These are phyloP conservation scores for Globisporangium barbulae DNA, from an alignment of 352 stramenopile species.

Conservation along the genomic window DNA sequence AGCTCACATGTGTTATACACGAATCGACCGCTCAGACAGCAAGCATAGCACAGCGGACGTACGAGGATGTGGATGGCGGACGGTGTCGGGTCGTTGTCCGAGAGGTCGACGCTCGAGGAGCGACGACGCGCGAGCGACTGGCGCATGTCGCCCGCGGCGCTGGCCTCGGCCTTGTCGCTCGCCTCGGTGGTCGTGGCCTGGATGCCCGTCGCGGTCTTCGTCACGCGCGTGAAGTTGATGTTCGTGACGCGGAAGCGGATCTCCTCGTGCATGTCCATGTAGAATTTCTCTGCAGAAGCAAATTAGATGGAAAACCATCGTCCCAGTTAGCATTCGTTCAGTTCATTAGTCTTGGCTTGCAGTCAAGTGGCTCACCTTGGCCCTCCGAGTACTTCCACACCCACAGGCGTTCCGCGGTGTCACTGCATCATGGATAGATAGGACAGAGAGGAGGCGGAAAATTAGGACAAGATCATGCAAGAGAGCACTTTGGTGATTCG, in stretches of 20 bases:
- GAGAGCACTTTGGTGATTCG: no score
- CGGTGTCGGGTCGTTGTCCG: constrained; percentile 75
- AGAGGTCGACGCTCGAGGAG: constrained; percentile 83
- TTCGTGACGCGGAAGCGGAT: constrained; percentile 86
- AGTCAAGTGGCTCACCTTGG: constrained; percentile 32
- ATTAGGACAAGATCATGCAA: not conserved
- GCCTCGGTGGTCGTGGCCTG: constrained; percentile 83
- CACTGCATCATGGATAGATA: constrained; percentile 25
- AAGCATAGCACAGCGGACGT: constrained; percentile 11
- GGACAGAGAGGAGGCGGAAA: not conserved
- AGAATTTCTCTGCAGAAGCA: constrained; percentile 62
- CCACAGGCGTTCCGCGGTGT: constrained; percentile 75
- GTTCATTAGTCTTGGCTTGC: no score
- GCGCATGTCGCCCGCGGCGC: constrained; percentile 59
- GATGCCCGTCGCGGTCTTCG: constrained; percentile 85
- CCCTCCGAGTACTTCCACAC: constrained; percentile 86
- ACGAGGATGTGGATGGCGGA: constrained; percentile 84
- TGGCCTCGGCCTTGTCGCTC: constrained; percentile 48
- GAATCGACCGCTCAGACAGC: not conserved
- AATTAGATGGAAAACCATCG: not conserved
- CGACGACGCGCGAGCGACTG: constrained; percentile 64
- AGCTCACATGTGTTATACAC: not conserved
- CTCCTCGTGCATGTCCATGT: constrained; percentile 87
- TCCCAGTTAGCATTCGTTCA: not conserved
- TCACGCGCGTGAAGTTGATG: constrained; percentile 88